Evolutionary conservation across 768 basidiomycete genomes (phyloP).

Genomic region (Dictyophora rubrovolvata): DNA sequence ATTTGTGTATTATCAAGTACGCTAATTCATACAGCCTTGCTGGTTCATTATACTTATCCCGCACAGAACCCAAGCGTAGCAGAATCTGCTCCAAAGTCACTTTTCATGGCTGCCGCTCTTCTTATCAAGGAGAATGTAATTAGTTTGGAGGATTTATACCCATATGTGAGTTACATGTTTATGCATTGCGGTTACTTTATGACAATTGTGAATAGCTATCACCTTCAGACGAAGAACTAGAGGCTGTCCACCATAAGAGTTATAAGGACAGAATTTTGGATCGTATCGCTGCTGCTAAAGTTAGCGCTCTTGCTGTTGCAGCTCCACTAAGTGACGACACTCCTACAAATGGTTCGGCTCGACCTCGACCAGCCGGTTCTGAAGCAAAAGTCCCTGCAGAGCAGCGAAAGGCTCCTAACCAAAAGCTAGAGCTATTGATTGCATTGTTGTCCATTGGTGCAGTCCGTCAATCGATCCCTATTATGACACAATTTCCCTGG

Average conservation of each 20-base stretch:
- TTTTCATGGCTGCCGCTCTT: constrained; percentile 77
- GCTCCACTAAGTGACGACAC: constrained; percentile 54
- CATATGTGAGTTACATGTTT: constrained; percentile 55
- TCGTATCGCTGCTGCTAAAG: constrained; percentile 58
- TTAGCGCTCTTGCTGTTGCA: constrained; percentile 75
- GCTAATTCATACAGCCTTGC: constrained; percentile 13
- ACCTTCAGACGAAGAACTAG: constrained; percentile 73
- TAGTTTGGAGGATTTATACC: constrained; percentile 77
- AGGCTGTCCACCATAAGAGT: constrained; percentile 41
- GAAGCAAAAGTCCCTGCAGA: constrained; percentile 28
- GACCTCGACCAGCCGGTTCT: constrained; percentile 29
- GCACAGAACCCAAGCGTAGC: constrained; percentile 43
- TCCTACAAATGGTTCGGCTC: constrained; percentile 31
- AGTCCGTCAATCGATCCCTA: constrained; percentile 61
- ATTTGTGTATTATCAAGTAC: constrained; percentile 81
- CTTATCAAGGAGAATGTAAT: constrained; percentile 87
- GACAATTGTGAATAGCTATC: constrained; percentile 38
- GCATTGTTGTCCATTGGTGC: constrained; percentile 85
- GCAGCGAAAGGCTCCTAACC: constrained; percentile 44
- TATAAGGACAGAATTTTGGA: constrained; percentile 54
- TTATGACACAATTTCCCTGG: constrained; percentile 80
- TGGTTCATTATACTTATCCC: not conserved
- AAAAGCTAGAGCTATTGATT: constrained; percentile 67
- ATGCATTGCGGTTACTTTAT: not conserved
- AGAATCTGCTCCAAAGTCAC: constrained; percentile 55